Percentiles rank a stretch among this genome's conserved stretches.
These are phyloP conservation scores for Rutidosis leptorrhynchoides DNA, from an alignment of 129 eudicot genomes.

Conservation along the genomic window DNA sequence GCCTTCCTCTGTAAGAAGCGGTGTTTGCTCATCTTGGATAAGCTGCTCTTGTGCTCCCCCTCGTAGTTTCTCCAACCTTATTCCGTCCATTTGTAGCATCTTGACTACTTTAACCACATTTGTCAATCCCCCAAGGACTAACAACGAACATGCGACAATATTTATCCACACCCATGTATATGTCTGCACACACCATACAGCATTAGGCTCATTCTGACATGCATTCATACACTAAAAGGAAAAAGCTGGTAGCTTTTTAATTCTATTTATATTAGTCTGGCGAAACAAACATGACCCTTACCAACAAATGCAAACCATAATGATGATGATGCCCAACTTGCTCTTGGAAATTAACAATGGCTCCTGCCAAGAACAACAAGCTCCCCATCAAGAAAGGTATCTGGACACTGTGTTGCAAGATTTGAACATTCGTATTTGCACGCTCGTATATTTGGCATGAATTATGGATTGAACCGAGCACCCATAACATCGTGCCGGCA, in stretches of 20 bases:
- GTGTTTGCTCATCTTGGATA: slow-evolving; percentile 43
- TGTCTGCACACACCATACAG: slow-evolving; percentile 44
- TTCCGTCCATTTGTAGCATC: slow-evolving; percentile 57
- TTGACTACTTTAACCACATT: slow-evolving; percentile 77
- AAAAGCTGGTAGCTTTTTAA: neutral
- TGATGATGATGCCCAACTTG: slow-evolving; percentile 43
- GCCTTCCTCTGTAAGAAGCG: slow-evolving; percentile 43
- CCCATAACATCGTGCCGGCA: slow-evolving; percentile 67
- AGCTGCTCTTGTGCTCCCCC: slow-evolving; percentile 83
- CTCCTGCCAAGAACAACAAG: slow-evolving; percentile 54
- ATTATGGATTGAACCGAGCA: slow-evolving; percentile 73
- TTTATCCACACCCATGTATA: slow-evolving; percentile 58
- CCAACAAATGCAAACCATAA: slow-evolving; percentile 61
- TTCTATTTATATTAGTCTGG: neutral
- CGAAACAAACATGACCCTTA: slow-evolving; percentile 22
- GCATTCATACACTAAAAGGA: too few relatives aligned
- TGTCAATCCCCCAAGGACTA: slow-evolving; percentile 64
- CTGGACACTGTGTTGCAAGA: slow-evolving; percentile 68
- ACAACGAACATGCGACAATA: slow-evolving; percentile 50
- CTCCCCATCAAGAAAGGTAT: slow-evolving; percentile 78
- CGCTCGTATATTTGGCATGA: slow-evolving; percentile 75
- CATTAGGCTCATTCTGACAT: slow-evolving; percentile 4
- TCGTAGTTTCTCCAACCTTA: slow-evolving; percentile 71
- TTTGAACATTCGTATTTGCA: slow-evolving; percentile 65
- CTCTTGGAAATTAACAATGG: slow-evolving; percentile 48